Percentiles rank a stretch among this genome's conserved stretches.
These are phyloP conservation scores for Wallacemonas rigidus DNA, from an alignment of 208 protist genomes.

Conservation along the genomic window DNA sequence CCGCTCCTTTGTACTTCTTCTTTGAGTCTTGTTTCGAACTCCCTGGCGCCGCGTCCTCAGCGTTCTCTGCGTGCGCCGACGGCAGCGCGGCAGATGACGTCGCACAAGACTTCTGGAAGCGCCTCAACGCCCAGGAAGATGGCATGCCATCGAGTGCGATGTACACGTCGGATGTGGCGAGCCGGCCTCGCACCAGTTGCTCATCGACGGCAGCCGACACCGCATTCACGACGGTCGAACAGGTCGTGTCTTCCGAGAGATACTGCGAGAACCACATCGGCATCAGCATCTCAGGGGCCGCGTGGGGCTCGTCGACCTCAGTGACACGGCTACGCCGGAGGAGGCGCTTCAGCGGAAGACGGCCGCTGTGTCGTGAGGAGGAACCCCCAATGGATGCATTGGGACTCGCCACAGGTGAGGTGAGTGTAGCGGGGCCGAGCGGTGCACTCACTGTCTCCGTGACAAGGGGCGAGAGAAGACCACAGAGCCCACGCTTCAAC, in stretches of 20 bases:
- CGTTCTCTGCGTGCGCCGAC: too few relatives aligned
- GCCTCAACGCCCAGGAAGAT: background rate
- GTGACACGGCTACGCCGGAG: background rate
- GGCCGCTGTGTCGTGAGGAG: background rate
- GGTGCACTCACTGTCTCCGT: too few relatives aligned
- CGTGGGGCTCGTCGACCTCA: background rate
- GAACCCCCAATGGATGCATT: background rate
- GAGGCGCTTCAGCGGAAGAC: conserved; percentile 1
- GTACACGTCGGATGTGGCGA: conserved; percentile 19
- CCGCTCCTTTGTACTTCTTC: too few relatives aligned
- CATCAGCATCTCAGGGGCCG: conserved; percentile 15
- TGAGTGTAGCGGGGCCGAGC: too few relatives aligned
- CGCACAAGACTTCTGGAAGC: background rate
- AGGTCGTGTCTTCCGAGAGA: conserved; percentile 31
- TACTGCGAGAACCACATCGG: conserved; percentile 50
- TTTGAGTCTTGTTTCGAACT: too few relatives aligned
- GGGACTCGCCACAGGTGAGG: background rate
- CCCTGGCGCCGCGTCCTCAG: too few relatives aligned
- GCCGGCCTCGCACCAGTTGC: conserved; percentile 33
- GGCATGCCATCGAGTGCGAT: conserved; percentile 2
- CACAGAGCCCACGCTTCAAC: too few relatives aligned
- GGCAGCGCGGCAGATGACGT: too few relatives aligned
- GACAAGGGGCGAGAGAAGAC: too few relatives aligned
- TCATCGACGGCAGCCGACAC: conserved; percentile 30
- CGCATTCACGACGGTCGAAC: conserved; percentile 26